Evolutionary conservation across 176 grass and related monocot species (phyloP), one percentile per base, ranked within the genome.

Genomic region (Cocos nucifera): DNA sequence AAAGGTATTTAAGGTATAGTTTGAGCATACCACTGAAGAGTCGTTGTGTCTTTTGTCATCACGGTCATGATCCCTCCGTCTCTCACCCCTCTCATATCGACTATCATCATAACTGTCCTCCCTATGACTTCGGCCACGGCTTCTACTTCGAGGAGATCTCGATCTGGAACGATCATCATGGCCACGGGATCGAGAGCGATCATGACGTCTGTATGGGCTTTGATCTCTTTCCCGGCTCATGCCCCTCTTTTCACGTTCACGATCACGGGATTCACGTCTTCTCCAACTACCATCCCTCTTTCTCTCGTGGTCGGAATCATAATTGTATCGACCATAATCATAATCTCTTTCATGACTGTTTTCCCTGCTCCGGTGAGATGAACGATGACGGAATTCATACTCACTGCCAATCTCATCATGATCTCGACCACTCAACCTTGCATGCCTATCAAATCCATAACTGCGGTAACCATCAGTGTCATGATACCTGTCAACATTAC

Each of bases 361-460:
- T 50, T 82, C 81, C 65, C 81, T 78, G 24, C 80, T 84, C 76
- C 81, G 67, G 53, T 85, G 77, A 75, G 86, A 81, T 26, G 62
- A 39, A 54, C 19, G 69, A 63, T 78, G 76, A 8, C 68, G 74
- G 28, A 83, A 59, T 66, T 88, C 84, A 59, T 80, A 84, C 25
- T 88, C 80, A 76, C 67, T 69, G 68, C 62, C 49, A n/a, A 84
- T 67, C 27, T 80, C 80, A 2, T 15, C 74, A 51, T 63, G 77
- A 51, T 98, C 85, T 83, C 88, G 85, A 73, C 71, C 77, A 32
- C 82, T 82, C 60, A 82, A 89, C 70, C 85, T 86, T 68, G 71
- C 86, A 79, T 83, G 73, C 76, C 76, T 85, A 83, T 89, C 76
- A 92, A 92, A 69, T 81, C 49, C 72, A 82, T 91, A 79, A 83